Percentiles rank a stretch among this genome's conserved stretches.
These are phyloP conservation scores for Ophiostoma perfectum DNA, from an alignment of 2,329 filamentous ascomycete species.

Conservation along the genomic window DNA sequence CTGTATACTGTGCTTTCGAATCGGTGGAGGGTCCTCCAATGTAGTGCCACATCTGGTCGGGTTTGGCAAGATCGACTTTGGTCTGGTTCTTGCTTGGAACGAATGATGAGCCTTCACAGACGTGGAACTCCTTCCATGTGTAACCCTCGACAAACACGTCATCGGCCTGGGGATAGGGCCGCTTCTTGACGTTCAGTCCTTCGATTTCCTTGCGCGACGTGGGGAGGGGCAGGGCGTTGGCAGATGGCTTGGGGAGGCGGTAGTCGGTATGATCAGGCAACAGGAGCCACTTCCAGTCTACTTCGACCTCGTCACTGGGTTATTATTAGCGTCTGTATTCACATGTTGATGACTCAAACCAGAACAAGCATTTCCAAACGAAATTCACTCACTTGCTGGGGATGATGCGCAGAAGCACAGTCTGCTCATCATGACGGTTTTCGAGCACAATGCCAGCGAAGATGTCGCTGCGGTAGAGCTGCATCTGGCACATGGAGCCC, in stretches of 20 bases:
- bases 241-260: constrained; percentile 67
- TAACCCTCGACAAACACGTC: constrained; percentile 63
- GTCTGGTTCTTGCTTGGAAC: constrained; percentile 52
- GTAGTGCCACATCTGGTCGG: constrained; percentile 82
- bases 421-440: constrained; percentile 71
- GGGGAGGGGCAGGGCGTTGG: constrained; percentile 66
- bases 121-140: constrained; percentile 76
- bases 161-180: constrained; percentile 57
- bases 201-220: constrained; percentile 57
- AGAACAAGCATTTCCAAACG: background rate
- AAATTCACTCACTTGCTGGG: constrained; percentile 53
- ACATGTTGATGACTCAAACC: background rate
- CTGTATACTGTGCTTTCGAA: constrained; percentile 83
- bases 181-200: constrained; percentile 62
- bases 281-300: constrained; percentile 79
- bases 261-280: constrained; percentile 67
- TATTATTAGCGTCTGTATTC: background rate
- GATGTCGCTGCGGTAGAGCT: constrained; percentile 77
- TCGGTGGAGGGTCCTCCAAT: constrained; percentile 82
- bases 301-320: constrained; percentile 58
- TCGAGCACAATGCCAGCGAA: constrained; percentile 85
- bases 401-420: constrained; percentile 72
- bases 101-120: constrained; percentile 42
- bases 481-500: constrained; percentile 79
- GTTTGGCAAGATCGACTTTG: constrained; percentile 66